phyloP scores from a whole-genome alignment of 2,329 filamentous ascomycete species.

The Blastomyces parvus region DNA sequence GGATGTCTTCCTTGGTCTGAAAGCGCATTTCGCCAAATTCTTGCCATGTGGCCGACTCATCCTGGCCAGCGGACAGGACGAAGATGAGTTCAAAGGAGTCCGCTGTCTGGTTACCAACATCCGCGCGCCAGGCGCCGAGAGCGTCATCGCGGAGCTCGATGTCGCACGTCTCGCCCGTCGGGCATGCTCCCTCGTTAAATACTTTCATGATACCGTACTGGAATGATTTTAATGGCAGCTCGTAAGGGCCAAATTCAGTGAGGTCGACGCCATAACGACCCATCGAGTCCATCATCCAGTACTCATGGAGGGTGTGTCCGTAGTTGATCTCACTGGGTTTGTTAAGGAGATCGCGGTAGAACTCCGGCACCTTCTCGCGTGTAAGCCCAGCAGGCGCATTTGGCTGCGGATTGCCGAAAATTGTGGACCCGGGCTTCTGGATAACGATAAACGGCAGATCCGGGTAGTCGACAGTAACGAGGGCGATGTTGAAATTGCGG shows the following conservation, averaged over 20 bases:
- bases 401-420: slow-evolving; percentile 15
- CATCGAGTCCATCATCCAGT: slow-evolving; percentile 17
- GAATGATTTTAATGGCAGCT: slow-evolving; percentile 13
- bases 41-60: slow-evolving; percentile 17
- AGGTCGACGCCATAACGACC: slow-evolving; percentile 16
- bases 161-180: slow-evolving; percentile 11
- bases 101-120: slow-evolving; percentile 14
- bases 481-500: slow-evolving; percentile 17
- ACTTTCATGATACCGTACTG: slow-evolving; percentile 13
- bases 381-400: slow-evolving; percentile 12
- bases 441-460: slow-evolving; percentile 14
- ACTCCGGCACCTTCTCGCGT: slow-evolving; percentile 12
- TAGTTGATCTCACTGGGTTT: slow-evolving; percentile 14
- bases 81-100: slow-evolving; percentile 16
- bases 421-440: slow-evolving; percentile 8
- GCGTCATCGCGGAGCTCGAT: slow-evolving; percentile 14
- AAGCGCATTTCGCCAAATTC: slow-evolving; percentile 18
- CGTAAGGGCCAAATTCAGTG: slow-evolving; percentile 15
- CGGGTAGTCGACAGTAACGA: slow-evolving; percentile 15
- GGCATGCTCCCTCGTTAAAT: slow-evolving; percentile 15
- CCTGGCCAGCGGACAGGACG: slow-evolving; percentile 16
- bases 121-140: slow-evolving; percentile 15
- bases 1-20: slow-evolving; percentile 12
- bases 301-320: slow-evolving; percentile 17
- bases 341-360: slow-evolving; percentile 17